A percentile compares a stretch with the other conserved stretches of the same genome.
These are phyloP conservation scores for Yamadazyma taylorii DNA, from an alignment of 1,139 yeast species.

Conservation along the genomic window DNA sequence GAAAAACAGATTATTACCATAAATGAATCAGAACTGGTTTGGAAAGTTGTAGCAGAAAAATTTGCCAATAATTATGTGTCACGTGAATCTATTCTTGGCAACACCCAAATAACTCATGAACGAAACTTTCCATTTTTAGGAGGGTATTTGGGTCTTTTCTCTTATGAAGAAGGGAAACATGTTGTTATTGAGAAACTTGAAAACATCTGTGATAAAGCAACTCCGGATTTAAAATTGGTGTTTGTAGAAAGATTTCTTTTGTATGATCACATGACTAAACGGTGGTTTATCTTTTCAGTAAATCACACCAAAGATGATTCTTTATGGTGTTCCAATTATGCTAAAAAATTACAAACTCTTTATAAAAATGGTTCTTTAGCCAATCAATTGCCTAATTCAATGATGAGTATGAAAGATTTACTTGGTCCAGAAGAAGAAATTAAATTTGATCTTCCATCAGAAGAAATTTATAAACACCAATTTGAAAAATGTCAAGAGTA, in stretches of 20 bases:
- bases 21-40: conserved; percentile 14
- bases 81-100: conserved; percentile 19
- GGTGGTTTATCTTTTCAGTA: conserved; percentile 58
- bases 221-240: conserved; percentile 77
- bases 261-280: conserved; percentile 47
- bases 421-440: conserved; percentile 25
- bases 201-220: conserved; percentile 25
- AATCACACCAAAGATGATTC: conserved; percentile 27
- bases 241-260: conserved; percentile 68
- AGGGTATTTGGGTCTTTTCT: conserved; percentile 80
- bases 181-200: conserved; percentile 34
- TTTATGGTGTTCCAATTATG: conserved; percentile 34
- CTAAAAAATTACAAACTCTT: conserved; percentile 12
- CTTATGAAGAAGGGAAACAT: conserved; percentile 80
- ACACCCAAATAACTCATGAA: conserved; percentile 12
- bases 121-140: conserved; percentile 75
- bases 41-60: conserved; percentile 26
- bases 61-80: conserved; percentile 24
- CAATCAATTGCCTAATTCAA: too few relatives aligned
- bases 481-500: conserved; percentile 68
- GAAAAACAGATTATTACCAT: conserved; percentile 11
- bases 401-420: conserved; percentile 29
- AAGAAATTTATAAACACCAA: conserved; percentile 51
- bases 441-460: conserved; percentile 52
- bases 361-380: conserved; percentile 8